Evolutionary conservation across 495 filamentous ascomycete genomes (phyloP), one percentile per base, ranked within the genome.

Genomic region (Clavariopsis aquatica): DNA sequence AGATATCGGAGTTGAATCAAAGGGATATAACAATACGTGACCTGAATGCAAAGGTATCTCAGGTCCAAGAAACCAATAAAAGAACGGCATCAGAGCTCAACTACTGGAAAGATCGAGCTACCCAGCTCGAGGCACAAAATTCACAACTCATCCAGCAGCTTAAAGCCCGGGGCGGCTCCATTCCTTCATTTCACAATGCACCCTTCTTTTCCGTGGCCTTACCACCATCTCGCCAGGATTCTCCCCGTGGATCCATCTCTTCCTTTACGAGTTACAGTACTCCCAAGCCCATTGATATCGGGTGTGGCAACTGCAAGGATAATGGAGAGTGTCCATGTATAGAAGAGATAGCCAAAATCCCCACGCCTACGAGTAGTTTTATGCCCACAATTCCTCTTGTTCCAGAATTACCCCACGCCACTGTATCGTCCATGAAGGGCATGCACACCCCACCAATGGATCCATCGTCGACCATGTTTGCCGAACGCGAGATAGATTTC

Each of bases 401-500:
- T 7, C 34, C 26, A 2, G 31, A 22, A 2, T 15, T 49, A 9
- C 31, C 49, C 1, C 62, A 46, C 1, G 41, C 27, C 22, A 22
- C 15, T 12, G 49, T 22, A 2, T 63, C 65, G 26, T 54, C 60
- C 23, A 24, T 54, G 45, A 68, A 68, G 36, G 49, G 41, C 23
- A 52, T 57, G 12, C 64, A 36, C 26, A 36, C 26, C 24, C 29
- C 29, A 12, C 20, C 54, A 20, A 45, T 7, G 4, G 34, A 57
- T 22, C 13, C 43, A 9, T 23, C 43, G 9, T 29, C 43, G n/a
- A n/a, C n/a, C 8, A 20, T 59, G 17, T 65, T 49, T 27, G 29
- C 62, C 20, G 67, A 69, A n/a, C 62, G 58, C 24, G 68, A 71
- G 46, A 71, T 71, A 28, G 69, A 71, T 45, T 71, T 65, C 69